Conservation (phyloP, 352 stramenopile species). For the Phytopythium oedochilum region DNA sequence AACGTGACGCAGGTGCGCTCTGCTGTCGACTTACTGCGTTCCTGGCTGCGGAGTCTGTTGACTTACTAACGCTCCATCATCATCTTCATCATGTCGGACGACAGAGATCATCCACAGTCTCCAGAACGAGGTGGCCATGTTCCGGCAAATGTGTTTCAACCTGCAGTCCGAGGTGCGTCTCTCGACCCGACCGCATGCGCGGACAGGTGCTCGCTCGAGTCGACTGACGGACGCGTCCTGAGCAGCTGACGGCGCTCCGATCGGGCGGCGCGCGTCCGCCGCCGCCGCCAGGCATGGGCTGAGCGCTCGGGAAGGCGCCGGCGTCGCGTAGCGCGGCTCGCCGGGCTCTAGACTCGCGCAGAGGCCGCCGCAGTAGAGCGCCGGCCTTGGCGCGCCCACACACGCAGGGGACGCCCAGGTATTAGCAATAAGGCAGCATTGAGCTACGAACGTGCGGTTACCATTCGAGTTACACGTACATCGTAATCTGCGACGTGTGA, state of each 20-base stretch:
- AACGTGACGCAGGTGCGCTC: constrained; percentile 46
- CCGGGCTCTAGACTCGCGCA: neutral
- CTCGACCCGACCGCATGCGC: no score
- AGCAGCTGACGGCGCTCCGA: constrained; percentile 33
- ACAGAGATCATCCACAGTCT: constrained; percentile 58
- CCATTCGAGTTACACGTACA: no score
- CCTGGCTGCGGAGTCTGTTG: constrained; percentile 1
- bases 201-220: no score
- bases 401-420: no score
- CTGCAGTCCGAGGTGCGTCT: constrained; percentile 68
- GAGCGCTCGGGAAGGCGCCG: no score
- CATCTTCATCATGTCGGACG: constrained; percentile 8
- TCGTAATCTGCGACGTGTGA: no score
- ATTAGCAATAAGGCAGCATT: no score
- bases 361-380: neutral
- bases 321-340: no score
- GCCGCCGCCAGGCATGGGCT: constrained; percentile 51
- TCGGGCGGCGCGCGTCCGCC: constrained; percentile 22
- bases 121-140: constrained; percentile 80
- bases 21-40: neutral
- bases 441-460: no score
- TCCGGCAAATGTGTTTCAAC: constrained; percentile 79
- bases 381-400: no score
- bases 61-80: constrained; percentile 10
- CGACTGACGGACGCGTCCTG: neutral